Evolutionary conservation across 2,329 filamentous ascomycete species (phyloP).

Genomic region (Aaosphaeria pasadenensis): DNA sequence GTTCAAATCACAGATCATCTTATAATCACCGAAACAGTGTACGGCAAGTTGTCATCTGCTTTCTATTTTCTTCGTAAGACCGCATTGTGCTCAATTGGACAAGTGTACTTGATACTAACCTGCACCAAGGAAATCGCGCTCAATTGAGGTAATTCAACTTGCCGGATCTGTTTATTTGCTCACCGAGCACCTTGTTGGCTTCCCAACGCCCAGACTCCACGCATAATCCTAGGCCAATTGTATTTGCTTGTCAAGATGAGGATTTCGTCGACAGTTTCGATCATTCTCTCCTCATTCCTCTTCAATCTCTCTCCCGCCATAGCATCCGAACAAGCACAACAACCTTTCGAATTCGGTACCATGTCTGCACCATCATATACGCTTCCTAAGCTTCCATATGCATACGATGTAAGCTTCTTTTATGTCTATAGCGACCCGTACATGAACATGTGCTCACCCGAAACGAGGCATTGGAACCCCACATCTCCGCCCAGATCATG

Average conservation of each 20-base stretch:
- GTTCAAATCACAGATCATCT: too few species aligned
- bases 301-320: conserved; percentile 6
- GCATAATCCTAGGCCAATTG: conserved; percentile 3
- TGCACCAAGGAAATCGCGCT: conserved; percentile 5
- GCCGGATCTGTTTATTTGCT: not conserved
- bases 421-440: not conserved
- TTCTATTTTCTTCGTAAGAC: too few species aligned
- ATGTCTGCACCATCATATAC: conserved; percentile 50
- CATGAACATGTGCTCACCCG: too few species aligned
- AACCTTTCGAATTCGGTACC: conserved; percentile 32
- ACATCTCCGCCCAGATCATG: conserved; percentile 78
- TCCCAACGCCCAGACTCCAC: conserved; percentile 14
- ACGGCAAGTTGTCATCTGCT: too few species aligned
- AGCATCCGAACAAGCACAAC: conserved; percentile 25
- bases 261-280: conserved; percentile 10
- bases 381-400: conserved; percentile 65
- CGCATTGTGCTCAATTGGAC: too few species aligned
- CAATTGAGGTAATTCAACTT: conserved; percentile 31
- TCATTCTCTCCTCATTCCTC: conserved; percentile 14
- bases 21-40: too few species aligned
- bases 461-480: conserved; percentile 65
- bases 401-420: conserved; percentile 60
- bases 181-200: conserved; percentile 31
- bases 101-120: too few species aligned
- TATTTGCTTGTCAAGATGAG: conserved; percentile 17